Evolutionary conservation across 148 eudicot genomes (phyloP), one percentile per base, ranked within the genome.

Genomic region (Rheum nobile): DNA sequence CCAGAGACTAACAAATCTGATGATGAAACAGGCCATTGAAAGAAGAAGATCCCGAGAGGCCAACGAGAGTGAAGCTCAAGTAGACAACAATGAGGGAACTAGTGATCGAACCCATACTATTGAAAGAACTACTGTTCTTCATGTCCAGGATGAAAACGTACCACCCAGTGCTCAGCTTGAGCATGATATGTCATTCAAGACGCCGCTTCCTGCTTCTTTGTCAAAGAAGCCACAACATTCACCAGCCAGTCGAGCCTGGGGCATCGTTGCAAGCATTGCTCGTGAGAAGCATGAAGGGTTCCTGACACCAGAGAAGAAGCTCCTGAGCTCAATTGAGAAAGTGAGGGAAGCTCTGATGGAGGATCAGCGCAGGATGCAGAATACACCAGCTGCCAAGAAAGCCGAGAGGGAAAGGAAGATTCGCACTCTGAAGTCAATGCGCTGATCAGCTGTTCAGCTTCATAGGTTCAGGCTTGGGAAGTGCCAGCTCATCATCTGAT

Each of bases 341-440:
- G 97, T 95, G 71, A 90, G 88, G 80, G 91, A 88, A 77, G 87
- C 69, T 13, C 89, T 90, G 77, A 74, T 79, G 81, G 91, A 90
- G 48, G 96, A 90, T 69, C 78, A 88, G 71, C 75, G 71, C 21
- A 92, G 84, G 63, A 68, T 83, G 67, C 80, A 87, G 84, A 79
- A 80, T 19, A 87, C 93, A 2, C 96, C 99, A 0, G 79, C 86
- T 75, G 94, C 94, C 3, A 92, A 85, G 84, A 92, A 74, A 75
- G 91, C 81, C 0, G 92, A 90, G 43, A 82, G 96, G 76, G 86
- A 85, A 41, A 85, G 78, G 71, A 88, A 81, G 78, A 83, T 92
- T 7, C 77, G 87, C 4, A 81, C 86, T 17, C 76, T 95, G 57
- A 86, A 86, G 96, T 83, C 96, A 2, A 88, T 91, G 96, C 78